A percentile compares a stretch with the other conserved stretches of the same genome.
Conservation (phyloP, 139 green algal species). For the Volvox reticuliferus region DNA sequence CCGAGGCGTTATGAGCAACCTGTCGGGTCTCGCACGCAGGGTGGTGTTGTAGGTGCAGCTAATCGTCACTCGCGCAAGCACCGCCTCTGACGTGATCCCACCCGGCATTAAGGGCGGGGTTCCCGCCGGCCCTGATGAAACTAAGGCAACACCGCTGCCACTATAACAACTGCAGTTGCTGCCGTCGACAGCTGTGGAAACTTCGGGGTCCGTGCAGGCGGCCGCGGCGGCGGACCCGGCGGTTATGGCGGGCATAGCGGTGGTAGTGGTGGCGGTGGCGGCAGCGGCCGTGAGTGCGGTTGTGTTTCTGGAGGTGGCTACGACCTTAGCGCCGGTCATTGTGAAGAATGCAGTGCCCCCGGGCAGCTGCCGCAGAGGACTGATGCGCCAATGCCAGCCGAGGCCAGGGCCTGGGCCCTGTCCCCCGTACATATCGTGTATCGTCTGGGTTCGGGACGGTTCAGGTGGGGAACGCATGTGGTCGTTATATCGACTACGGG, state of each 20-base stretch:
- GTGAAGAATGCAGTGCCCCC: background rate
- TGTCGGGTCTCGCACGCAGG: background rate
- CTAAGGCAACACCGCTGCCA: no score
- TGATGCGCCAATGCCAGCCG: background rate
- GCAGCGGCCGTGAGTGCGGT: no score
- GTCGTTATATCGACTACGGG: no score
- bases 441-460: background rate
- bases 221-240: background rate
- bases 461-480: background rate
- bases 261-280: background rate
- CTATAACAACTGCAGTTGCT: background rate
- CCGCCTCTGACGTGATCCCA: background rate
- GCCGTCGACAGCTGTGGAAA: background rate
- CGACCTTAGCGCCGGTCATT: background rate
- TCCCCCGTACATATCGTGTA: background rate
- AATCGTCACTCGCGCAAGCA: background rate
- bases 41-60: constrained; percentile 23
- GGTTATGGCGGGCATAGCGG: background rate
- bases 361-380: constrained; percentile 3
- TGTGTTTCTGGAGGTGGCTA: background rate
- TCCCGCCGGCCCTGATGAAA: no score
- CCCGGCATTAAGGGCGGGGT: no score
- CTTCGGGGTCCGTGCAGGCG: background rate
- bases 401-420: background rate
- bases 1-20: background rate